These are phyloP conservation scores for Skeletonema grethae DNA, from an alignment of 108 stramenopile genomes.

Conservation along the genomic window DNA sequence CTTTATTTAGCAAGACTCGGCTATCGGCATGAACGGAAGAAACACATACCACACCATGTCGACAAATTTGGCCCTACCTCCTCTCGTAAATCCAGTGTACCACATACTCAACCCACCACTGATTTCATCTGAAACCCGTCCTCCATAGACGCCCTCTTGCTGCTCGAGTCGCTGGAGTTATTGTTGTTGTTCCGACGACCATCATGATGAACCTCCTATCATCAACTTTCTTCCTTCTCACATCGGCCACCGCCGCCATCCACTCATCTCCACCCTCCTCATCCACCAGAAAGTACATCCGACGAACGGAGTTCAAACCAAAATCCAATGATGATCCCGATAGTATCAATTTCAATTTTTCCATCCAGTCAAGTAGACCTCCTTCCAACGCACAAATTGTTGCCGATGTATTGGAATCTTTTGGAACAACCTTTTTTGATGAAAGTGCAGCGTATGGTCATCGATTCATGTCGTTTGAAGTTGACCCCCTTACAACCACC, in stretches of 20 bases:
- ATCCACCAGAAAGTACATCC: not conserved
- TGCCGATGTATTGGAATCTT: not conserved
- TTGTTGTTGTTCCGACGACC: not conserved
- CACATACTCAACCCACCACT: too few relatives aligned
- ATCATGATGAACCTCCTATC: not conserved
- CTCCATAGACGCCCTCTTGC: too few relatives aligned
- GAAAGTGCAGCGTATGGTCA: not conserved
- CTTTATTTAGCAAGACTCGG: too few relatives aligned
- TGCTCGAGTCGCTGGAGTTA: too few relatives aligned
- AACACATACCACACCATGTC: too few relatives aligned
- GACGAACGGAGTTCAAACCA: not conserved
- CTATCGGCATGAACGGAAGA: too few relatives aligned
- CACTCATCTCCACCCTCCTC: not conserved
- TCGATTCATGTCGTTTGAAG: not conserved
- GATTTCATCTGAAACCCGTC: too few relatives aligned
- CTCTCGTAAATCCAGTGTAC: too few relatives aligned
- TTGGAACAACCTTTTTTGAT: not conserved
- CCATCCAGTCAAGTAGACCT: not conserved
- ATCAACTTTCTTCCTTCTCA: not conserved
- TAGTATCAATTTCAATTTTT: not conserved
- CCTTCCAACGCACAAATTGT: not conserved
- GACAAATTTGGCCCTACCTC: too few relatives aligned
- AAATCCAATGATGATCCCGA: not conserved
- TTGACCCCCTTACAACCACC: not conserved
- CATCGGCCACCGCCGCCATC: not conserved